These are phyloP conservation scores for Tricholoma sp. DNA, from an alignment of 768 basidiomycete genomes.

Conservation along the genomic window DNA sequence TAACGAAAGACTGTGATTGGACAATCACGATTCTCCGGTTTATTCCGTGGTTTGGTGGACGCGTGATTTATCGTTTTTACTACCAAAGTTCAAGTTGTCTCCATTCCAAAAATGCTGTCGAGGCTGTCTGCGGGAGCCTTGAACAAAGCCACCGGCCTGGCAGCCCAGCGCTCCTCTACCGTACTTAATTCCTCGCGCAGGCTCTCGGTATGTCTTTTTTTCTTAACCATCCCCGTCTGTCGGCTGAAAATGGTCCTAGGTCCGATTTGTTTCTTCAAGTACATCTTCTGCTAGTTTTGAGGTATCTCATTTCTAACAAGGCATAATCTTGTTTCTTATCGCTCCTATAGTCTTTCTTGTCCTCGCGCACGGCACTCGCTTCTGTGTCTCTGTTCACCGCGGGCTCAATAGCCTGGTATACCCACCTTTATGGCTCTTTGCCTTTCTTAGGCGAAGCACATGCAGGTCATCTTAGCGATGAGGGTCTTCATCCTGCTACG, in stretches of 20 bases:
- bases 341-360: conserved; percentile 48
- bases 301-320: conserved; percentile 34
- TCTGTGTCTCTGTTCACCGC: conserved; percentile 73
- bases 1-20: conserved; percentile 25
- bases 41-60: conserved; percentile 41
- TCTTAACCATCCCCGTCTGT: conserved; percentile 11
- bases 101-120: conserved; percentile 63
- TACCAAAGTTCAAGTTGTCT: neutral
- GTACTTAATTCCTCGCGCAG: conserved; percentile 39
- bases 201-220: conserved; percentile 39
- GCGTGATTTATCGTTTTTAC: conserved; percentile 31
- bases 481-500: conserved; percentile 82
- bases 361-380: conserved; percentile 69
- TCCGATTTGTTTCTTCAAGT: conserved; percentile 68
- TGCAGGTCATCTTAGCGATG: conserved; percentile 89
- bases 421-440: conserved; percentile 85
- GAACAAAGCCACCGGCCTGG: conserved; percentile 47
- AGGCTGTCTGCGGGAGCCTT: conserved; percentile 76
- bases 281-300: conserved; percentile 53
- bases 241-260: conserved; percentile 33
- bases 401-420: conserved; percentile 96
- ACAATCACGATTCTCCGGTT: conserved; percentile 36
- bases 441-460: conserved; percentile 91
- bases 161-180: conserved; percentile 39
- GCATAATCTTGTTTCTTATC: conserved; percentile 1